These are phyloP conservation scores for Calonectria henricotiae DNA, from an alignment of 2,329 filamentous ascomycete genomes.

Conservation along the genomic window DNA sequence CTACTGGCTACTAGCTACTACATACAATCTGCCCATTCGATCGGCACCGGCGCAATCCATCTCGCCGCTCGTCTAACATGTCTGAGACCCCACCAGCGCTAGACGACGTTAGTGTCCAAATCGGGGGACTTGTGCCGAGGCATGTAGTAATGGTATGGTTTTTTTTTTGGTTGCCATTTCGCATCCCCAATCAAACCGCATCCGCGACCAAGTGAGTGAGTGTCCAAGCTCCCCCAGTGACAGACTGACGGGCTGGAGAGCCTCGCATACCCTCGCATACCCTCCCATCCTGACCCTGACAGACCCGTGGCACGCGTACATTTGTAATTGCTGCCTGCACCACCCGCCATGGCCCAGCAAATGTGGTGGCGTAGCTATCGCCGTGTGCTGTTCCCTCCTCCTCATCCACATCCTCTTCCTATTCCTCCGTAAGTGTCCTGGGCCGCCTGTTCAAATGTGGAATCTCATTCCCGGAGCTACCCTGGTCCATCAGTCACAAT, in stretches of 20 bases:
- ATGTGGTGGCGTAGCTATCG: slow-evolving; percentile 3
- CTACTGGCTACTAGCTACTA: not conserved
- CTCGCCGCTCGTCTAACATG: slow-evolving; percentile 41
- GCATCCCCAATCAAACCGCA: not conserved
- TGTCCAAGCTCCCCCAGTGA: not conserved
- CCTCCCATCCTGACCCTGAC: slow-evolving; percentile 1
- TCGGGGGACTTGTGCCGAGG: slow-evolving; percentile 48
- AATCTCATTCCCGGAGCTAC: slow-evolving; percentile 19
- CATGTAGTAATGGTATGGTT: slow-evolving; percentile 37
- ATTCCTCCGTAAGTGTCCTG: not conserved
- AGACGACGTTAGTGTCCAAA: slow-evolving; percentile 45
- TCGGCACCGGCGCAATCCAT: slow-evolving; percentile 48
- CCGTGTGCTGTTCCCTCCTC: not conserved
- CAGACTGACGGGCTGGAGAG: not conserved
- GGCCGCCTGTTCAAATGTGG: slow-evolving; percentile 13
- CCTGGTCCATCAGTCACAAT: not conserved
- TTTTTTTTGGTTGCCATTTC: not conserved
- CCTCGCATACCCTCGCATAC: not conserved
- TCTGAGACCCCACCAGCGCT: slow-evolving; percentile 11
- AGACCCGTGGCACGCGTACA: slow-evolving; percentile 6
- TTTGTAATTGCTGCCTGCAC: slow-evolving; percentile 14
- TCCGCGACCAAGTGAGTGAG: not conserved
- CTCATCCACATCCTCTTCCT: too few species aligned
- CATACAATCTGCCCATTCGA: slow-evolving; percentile 1
- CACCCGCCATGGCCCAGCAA: slow-evolving; percentile 3